A percentile compares a stretch with the other conserved stretches of the same genome.
These are phyloP conservation scores for Colletotrichum tofieldiae DNA, from an alignment of 2,329 filamentous ascomycete genomes.

Conservation along the genomic window DNA sequence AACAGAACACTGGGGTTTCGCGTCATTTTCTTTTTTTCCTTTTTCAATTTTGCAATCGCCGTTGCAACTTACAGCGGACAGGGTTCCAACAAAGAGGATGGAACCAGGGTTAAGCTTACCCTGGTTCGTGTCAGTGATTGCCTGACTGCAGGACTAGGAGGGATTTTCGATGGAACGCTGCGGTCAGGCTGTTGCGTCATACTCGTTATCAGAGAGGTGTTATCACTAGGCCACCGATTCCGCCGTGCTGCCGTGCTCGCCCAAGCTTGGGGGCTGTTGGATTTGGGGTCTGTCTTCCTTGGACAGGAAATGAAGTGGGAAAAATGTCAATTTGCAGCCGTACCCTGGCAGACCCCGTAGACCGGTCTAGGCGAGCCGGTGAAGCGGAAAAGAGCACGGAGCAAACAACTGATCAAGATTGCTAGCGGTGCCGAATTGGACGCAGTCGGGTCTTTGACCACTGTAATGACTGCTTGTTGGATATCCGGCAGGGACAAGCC, in stretches of 20 bases:
- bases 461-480: constrained; percentile 3
- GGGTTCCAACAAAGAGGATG: constrained; percentile 7
- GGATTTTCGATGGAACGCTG: constrained; percentile 32
- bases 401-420: constrained; percentile 2
- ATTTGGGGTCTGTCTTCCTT: not conserved
- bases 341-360: constrained; percentile 7
- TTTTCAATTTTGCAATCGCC: constrained; percentile 8
- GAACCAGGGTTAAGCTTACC: constrained; percentile 32
- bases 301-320: constrained; percentile 15
- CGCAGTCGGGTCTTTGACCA: constrained; percentile 3
- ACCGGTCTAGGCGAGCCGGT: constrained; percentile 14
- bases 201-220: constrained; percentile 16
- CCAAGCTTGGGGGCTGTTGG: constrained; percentile 1
- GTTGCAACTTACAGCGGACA: constrained; percentile 28
- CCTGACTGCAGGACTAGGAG: constrained; percentile 32
- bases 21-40: not conserved
- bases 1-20: constrained; percentile 21
- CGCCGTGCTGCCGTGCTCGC: constrained; percentile 14
- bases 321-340: constrained; percentile 15
- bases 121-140: constrained; percentile 26
- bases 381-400: constrained; percentile 7
- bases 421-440: constrained; percentile 8
- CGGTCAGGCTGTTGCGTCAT: constrained; percentile 37
- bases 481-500: constrained; percentile 15
- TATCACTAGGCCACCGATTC: constrained; percentile 12